Conservation (phyloP, 495 filamentous ascomycete genomes). For the Aspergillus heteromorphus region DNA sequence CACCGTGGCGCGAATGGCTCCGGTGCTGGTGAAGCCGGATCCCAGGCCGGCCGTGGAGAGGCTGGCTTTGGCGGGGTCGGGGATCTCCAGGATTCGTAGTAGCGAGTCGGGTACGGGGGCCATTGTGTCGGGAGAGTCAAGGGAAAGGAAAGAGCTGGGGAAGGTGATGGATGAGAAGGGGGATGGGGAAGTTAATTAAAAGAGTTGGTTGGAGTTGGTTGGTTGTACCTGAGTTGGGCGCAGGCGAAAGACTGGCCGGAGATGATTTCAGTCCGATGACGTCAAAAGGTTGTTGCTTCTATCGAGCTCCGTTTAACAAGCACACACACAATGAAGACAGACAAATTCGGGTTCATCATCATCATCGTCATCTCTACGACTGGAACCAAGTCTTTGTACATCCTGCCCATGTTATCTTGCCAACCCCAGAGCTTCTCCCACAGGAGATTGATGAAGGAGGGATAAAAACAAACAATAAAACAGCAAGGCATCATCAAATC, state of each 20-base stretch:
- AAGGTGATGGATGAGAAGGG: background rate
- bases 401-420: background rate
- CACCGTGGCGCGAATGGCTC: constrained; percentile 54
- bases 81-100: constrained; percentile 59
- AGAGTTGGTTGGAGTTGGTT: too few relatives aligned
- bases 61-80: constrained; percentile 46
- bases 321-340: too few relatives aligned
- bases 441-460: too few relatives aligned
- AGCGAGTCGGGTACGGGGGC: constrained; percentile 52
- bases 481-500: background rate
- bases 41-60: constrained; percentile 59
- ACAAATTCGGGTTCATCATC: background rate
- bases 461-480: background rate
- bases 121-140: constrained; percentile 1
- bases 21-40: constrained; percentile 70
- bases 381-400: background rate
- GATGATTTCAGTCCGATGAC: constrained; percentile 13
- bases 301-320: too few relatives aligned
- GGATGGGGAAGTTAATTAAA: background rate
- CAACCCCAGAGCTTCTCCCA: too few relatives aligned
- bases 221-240: background rate
- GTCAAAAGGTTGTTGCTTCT: too few relatives aligned
- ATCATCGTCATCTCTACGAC: background rate
- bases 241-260: background rate
- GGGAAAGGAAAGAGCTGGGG: too few relatives aligned